phyloP scores from a whole-genome alignment of 179 eudicot genomes.

The Carnegiea gigantea region DNA sequence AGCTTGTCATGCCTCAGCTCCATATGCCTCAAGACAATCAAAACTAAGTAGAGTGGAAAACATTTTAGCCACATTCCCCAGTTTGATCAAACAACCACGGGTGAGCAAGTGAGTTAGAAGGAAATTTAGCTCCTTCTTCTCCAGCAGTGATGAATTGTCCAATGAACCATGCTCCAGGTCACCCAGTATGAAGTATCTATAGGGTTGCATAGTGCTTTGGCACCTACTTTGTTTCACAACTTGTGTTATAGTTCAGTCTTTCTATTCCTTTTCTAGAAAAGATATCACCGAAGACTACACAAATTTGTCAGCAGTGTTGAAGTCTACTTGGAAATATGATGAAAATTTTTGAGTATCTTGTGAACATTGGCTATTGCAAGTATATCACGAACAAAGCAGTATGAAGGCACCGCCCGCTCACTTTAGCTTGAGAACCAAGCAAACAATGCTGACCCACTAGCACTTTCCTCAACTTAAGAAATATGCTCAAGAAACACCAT shows the following conservation, averaged over 20 bases:
- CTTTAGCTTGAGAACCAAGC: too few relatives aligned
- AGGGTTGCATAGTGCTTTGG: neutral
- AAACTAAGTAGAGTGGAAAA: neutral
- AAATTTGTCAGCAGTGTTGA: neutral
- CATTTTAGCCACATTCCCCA: neutral
- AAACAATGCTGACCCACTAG: too few relatives aligned
- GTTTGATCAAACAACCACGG: neutral
- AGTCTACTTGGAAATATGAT: neutral
- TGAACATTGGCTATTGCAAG: neutral
- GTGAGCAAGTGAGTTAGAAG: neutral
- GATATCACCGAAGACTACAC: neutral
- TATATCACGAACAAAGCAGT: neutral
- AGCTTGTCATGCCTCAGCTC: neutral
- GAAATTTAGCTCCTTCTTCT: neutral
- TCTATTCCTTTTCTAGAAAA: neutral
- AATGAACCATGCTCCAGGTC: neutral
- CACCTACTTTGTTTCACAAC: neutral
- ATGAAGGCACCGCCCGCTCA: too few relatives aligned
- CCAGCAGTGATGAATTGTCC: neutral
- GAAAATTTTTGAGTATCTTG: neutral
- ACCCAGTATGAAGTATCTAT: neutral
- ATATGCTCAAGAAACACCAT: too few relatives aligned
- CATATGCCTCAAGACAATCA: constrained; percentile 1
- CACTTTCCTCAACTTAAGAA: too few relatives aligned
- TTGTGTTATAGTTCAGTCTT: too few relatives aligned